Base-by-base conservation (phyloP, 768 basidiomycete species). In the Lactarius deliciosus region DNA sequence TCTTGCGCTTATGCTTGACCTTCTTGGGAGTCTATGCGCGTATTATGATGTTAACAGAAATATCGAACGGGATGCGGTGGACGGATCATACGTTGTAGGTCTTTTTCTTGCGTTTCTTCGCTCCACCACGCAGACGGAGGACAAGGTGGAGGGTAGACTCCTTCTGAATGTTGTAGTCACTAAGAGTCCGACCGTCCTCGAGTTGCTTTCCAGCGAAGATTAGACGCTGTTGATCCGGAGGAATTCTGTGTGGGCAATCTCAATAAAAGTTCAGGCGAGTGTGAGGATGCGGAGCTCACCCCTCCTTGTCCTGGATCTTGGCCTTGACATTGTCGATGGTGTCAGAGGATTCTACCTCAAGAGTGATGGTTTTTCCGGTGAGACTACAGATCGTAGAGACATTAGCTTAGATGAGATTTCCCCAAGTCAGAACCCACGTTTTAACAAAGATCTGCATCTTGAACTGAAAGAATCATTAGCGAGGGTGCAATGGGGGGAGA, bases 81-180 rank as follows among this genome's bases (percentile, higher is more conserved):
- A 7, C 1, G n/a, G 32, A 2, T 81, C 89, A 59, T 58, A 94
- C 92, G 83, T 89, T 95, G 90, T 98, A 98, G 63, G 94, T 95
- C 87, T 98, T 98, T 86, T 98, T 99, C 89, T 98, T 98, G 79
- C 96, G 90, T 88, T 98, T 98, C 89, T 98, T 98, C 72, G 89
- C 94, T 86, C 97, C 97, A 85, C 97, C 97, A 81, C 96, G 93
- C 61, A 99, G 91, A 75, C 97, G 91, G 73, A 98, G 89, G 71
- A 98, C 96, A 72, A 98, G 79, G 81, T 98, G 96, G 66, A 99
- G 91, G 68, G 96, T 98, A 38, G 95, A 97, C 82, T 98, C 96
- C 86, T 98, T 98, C 82, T 98, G 97, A 76, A 99, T 96, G 84
- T 96, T 96, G 80, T 96, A 96, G 82, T 94, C 93, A 77, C 81